Conservation (phyloP, 129 eudicot genomes). For the Kitagawia praeruptora region DNA sequence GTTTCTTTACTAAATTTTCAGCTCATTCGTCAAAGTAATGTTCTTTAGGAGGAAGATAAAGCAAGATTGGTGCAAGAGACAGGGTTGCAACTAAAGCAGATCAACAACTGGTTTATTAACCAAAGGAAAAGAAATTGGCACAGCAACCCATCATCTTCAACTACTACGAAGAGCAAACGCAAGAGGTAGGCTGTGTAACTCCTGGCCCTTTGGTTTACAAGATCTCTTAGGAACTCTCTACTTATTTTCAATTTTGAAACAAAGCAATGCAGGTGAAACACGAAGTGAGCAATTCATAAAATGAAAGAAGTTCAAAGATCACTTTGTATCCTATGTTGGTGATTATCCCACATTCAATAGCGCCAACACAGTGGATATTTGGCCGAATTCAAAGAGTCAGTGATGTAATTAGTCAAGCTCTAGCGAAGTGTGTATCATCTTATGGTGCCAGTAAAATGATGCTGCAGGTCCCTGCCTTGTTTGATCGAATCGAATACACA, state of each 20-base stretch:
- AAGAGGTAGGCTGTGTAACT: conserved; percentile 40
- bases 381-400: not conserved
- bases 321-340: conserved; percentile 11
- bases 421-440: not conserved
- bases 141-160: conserved; percentile 64
- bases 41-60: conserved; percentile 72
- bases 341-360: not conserved
- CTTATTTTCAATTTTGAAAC: conserved; percentile 19
- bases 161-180: conserved; percentile 62
- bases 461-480: conserved; percentile 1
- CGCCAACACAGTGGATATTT: not conserved
- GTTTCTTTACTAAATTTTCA: not conserved
- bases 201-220: not conserved
- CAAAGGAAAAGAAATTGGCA: conserved; percentile 93
- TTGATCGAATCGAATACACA: not conserved
- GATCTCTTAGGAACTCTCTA: conserved; percentile 7
- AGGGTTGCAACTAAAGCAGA: conserved; percentile 78
- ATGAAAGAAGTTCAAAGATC: not conserved
- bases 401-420: not conserved
- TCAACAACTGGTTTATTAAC: conserved; percentile 88
- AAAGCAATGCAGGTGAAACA: conserved; percentile 47
- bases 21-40: not conserved
- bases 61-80: conserved; percentile 75
- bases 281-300: conserved; percentile 22
- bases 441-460: conserved; percentile 13